These are phyloP conservation scores for Piloderma croceum DNA, from an alignment of 768 basidiomycete species.

Conservation along the genomic window DNA sequence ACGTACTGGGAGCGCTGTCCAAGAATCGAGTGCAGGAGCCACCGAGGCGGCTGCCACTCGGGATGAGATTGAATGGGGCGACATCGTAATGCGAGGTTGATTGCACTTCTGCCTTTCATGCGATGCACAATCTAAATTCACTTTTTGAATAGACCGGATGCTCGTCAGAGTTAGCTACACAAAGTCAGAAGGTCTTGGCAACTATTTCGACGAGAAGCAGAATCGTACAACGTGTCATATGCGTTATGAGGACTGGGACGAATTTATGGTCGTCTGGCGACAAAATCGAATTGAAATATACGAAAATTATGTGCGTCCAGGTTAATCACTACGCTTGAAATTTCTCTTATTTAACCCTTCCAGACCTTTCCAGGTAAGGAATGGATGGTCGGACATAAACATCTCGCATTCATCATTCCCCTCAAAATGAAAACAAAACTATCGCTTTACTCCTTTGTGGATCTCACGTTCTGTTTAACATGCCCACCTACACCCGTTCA, in stretches of 20 bases:
- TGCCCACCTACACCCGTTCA: slow-evolving; percentile 52
- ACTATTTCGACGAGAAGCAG: slow-evolving; percentile 58
- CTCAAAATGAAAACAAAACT: slow-evolving; percentile 58
- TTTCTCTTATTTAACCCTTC: too few relatives aligned
- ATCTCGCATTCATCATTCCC: slow-evolving; percentile 75
- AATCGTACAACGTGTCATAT: slow-evolving; percentile 61
- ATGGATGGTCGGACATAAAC: slow-evolving; percentile 64
- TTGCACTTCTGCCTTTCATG: slow-evolving; percentile 2
- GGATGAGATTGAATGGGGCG: slow-evolving; percentile 34
- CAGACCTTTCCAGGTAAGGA: slow-evolving; percentile 66
- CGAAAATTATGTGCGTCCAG: slow-evolving; percentile 69
- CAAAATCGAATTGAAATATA: slow-evolving; percentile 77
- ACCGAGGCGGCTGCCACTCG: slow-evolving; percentile 24
- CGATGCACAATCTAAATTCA: slow-evolving; percentile 14
- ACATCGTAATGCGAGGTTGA: slow-evolving; percentile 71
- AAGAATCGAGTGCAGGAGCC: slow-evolving; percentile 62
- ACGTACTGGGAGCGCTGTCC: slow-evolving; percentile 49
- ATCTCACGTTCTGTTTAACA: slow-evolving; percentile 74
- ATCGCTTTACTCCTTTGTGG: slow-evolving; percentile 84
- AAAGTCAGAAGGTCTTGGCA: slow-evolving; percentile 42
- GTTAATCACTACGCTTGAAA: too few relatives aligned
- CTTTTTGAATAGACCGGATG: slow-evolving; percentile 71
- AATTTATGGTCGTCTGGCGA: slow-evolving; percentile 85
- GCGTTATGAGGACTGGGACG: slow-evolving; percentile 63
- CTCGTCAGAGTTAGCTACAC: slow-evolving; percentile 71